Conservation (phyloP, 257 asterid genomes). For the Thymus quinquecostatus region DNA sequence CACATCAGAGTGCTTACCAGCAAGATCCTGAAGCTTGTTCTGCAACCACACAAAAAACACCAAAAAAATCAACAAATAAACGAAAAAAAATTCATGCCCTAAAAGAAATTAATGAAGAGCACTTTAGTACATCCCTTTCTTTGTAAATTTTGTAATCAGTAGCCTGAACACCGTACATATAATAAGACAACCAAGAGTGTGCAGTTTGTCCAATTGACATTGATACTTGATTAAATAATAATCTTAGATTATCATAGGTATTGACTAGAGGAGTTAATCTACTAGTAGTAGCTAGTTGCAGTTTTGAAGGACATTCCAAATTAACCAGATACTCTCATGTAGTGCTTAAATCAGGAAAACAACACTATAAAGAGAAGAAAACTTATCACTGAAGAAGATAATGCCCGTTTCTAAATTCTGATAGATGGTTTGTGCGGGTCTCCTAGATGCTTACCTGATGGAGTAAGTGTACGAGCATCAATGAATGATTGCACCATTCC, state of each 20-base stretch:
- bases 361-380: conserved; percentile 8
- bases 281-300: neutral
- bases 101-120: too few relatives aligned
- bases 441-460: conserved; percentile 56
- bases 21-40: too few relatives aligned
- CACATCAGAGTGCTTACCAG: too few relatives aligned
- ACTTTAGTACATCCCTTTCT: too few relatives aligned
- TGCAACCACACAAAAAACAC: too few relatives aligned
- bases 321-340: conserved; percentile 25
- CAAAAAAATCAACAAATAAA: too few relatives aligned
- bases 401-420: conserved; percentile 10
- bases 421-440: conserved; percentile 24
- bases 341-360: conserved; percentile 20
- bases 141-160: too few relatives aligned
- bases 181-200: neutral
- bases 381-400: conserved; percentile 21
- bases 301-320: conserved; percentile 2
- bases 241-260: neutral
- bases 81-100: too few relatives aligned
- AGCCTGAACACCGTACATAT: too few relatives aligned
- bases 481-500: conserved; percentile 99
- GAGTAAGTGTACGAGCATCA: conserved; percentile 82
- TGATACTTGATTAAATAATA: conserved; percentile 25
- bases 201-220: neutral
- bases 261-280: neutral